Conservation (phyloP, 2,329 filamentous ascomycete species). For the Lachnellula cervina region DNA sequence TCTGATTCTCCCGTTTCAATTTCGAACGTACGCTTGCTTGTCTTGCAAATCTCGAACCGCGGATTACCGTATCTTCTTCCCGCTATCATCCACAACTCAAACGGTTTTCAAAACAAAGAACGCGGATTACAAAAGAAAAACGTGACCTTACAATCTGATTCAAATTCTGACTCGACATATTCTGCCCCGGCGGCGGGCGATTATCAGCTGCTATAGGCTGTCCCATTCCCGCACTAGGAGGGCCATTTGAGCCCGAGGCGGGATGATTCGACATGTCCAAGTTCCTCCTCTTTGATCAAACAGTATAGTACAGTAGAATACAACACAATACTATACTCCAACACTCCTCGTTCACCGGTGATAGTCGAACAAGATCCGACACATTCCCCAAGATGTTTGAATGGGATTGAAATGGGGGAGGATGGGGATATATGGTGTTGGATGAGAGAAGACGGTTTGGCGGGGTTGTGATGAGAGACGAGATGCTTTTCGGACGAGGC, state of each 20-base stretch:
- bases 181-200: slow-evolving; percentile 42
- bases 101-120: background rate
- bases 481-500: background rate
- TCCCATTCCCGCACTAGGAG: slow-evolving; percentile 37
- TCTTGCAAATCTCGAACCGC: too few species aligned
- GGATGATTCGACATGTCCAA: slow-evolving; percentile 34
- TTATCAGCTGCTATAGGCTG: slow-evolving; percentile 43
- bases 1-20: too few species aligned
- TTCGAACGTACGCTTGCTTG: too few species aligned
- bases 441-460: background rate
- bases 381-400: slow-evolving; percentile 3
- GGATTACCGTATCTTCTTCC: background rate
- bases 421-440: slow-evolving; percentile 1
- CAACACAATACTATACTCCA: background rate
- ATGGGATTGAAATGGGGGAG: background rate
- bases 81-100: background rate
- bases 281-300: background rate
- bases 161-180: slow-evolving; percentile 78
- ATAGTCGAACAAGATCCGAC: background rate
- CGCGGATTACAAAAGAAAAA: background rate
- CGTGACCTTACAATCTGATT: slow-evolving; percentile 83
- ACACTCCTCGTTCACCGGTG: slow-evolving; percentile 2
- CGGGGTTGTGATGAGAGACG: background rate
- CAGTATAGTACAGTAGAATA: too few species aligned
- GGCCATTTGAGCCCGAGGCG: slow-evolving; percentile 43